These are phyloP conservation scores for Lentinula sp. DNA, from an alignment of 768 basidiomycete genomes.

Conservation along the genomic window DNA sequence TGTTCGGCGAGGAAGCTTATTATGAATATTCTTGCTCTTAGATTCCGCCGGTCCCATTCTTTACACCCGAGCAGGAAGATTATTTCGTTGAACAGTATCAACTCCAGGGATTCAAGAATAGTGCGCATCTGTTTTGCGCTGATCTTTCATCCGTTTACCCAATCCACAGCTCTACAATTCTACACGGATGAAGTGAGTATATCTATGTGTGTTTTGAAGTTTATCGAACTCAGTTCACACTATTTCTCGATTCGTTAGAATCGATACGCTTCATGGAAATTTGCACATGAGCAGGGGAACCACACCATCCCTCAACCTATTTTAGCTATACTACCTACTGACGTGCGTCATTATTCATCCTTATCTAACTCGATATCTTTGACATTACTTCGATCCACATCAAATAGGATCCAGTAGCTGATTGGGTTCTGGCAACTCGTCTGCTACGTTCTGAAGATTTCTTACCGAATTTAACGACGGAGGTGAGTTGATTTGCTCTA, in stretches of 20 bases:
- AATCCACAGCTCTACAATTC: constrained; percentile 52
- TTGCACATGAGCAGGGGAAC: constrained; percentile 38
- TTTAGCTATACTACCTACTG: constrained; percentile 31
- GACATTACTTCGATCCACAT: not conserved
- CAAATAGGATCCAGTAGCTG: constrained; percentile 42
- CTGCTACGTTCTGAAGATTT: constrained; percentile 31
- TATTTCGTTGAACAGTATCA: constrained; percentile 62
- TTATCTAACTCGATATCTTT: not conserved
- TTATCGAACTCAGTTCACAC: not conserved
- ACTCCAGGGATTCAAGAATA: constrained; percentile 52
- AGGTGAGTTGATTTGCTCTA: constrained; percentile 19
- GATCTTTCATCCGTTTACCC: constrained; percentile 11
- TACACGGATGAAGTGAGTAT: constrained; percentile 47
- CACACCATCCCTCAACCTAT: constrained; percentile 36
- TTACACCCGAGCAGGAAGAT: constrained; percentile 56
- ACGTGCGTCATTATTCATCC: constrained; percentile 21
- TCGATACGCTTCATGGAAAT: constrained; percentile 31
- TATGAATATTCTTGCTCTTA: constrained; percentile 13
- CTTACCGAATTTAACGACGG: constrained; percentile 30
- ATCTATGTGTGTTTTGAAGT: not conserved
- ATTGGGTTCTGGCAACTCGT: constrained; percentile 28
- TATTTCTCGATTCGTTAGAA: constrained; percentile 22
- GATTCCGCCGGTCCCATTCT: constrained; percentile 59
- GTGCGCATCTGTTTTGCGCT: constrained; percentile 30
- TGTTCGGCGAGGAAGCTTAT: not conserved